phyloP scores from a whole-genome alignment of 768 basidiomycete species.

The Suillus plorans region DNA sequence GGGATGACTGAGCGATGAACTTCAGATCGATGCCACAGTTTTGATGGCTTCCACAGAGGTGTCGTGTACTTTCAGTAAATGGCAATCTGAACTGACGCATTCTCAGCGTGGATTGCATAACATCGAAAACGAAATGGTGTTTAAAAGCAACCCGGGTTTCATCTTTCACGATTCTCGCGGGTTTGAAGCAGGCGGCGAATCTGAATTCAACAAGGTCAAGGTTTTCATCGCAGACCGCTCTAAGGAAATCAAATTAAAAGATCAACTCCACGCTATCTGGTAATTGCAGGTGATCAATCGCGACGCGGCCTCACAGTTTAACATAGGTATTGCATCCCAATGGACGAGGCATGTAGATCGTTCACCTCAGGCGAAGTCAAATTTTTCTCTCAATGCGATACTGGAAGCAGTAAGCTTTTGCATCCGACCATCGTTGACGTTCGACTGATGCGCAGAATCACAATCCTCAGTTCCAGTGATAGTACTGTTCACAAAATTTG shows the following conservation, averaged over 20 bases:
- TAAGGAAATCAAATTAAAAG: background rate
- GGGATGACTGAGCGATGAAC: background rate
- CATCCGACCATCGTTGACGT: background rate
- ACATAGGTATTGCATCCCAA: background rate
- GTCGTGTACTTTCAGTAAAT: background rate
- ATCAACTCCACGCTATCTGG: background rate
- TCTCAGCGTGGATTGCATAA: background rate
- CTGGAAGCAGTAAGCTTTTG: background rate
- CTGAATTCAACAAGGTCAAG: background rate
- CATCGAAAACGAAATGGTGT: background rate
- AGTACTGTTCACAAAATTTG: background rate
- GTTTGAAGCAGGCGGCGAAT: background rate
- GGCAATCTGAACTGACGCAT: background rate
- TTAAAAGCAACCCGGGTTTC: background rate
- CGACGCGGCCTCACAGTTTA: background rate
- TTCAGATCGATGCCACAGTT: constrained; percentile 6
- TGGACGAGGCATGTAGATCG: background rate
- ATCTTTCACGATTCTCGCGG: background rate
- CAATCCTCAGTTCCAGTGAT: background rate
- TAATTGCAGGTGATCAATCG: background rate
- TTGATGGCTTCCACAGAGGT: constrained; percentile 8
- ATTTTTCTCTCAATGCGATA: background rate
- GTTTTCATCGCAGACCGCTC: background rate
- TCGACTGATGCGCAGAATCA: background rate
- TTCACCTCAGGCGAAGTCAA: background rate